Percentiles rank a stretch among this genome's conserved stretches.
phyloP scores from a whole-genome alignment of 139 green algal genomes.

The Haematococcus sp. region DNA sequence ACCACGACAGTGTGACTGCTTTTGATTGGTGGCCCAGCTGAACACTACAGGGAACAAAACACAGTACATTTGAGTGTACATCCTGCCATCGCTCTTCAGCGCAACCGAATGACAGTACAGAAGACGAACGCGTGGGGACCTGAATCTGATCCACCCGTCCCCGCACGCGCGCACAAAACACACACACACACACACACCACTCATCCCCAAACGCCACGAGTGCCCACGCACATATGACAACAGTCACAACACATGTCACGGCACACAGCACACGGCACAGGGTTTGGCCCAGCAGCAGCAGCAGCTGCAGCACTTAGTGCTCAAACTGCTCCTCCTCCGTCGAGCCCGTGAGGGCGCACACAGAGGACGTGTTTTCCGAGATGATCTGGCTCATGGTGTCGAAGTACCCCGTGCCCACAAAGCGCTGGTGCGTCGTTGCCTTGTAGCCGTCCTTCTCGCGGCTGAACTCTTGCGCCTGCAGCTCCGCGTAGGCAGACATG shows the following conservation, averaged over 20 bases:
- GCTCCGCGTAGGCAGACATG: conserved; percentile 79
- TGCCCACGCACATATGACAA: too few species aligned
- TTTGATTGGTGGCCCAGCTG: too few species aligned
- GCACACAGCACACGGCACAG: not conserved
- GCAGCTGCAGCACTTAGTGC: not conserved
- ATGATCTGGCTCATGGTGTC: conserved; percentile 47
- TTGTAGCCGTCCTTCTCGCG: conserved; percentile 54
- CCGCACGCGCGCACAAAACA: too few species aligned
- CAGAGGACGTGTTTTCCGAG: conserved; percentile 46
- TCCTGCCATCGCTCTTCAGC: too few species aligned
- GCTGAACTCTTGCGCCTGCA: conserved; percentile 78
- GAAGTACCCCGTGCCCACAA: conserved; percentile 83
- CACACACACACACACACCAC: not conserved
- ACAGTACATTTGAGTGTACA: too few species aligned
- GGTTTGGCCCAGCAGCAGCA: not conserved
- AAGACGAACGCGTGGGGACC: too few species aligned
- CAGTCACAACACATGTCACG: not conserved
- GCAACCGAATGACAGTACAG: too few species aligned
- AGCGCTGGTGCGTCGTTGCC: conserved; percentile 46
- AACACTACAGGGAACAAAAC: too few species aligned
- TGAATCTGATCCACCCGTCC: too few species aligned
- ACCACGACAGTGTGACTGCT: too few species aligned
- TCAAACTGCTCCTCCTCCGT: conserved; percentile 80
- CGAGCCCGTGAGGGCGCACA: conserved; percentile 62
- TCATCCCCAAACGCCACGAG: too few species aligned